Percentiles rank a stretch among this genome's conserved stretches.
Conservation (phyloP, 176 grass and related monocot species). For the Musa acuminata region DNA sequence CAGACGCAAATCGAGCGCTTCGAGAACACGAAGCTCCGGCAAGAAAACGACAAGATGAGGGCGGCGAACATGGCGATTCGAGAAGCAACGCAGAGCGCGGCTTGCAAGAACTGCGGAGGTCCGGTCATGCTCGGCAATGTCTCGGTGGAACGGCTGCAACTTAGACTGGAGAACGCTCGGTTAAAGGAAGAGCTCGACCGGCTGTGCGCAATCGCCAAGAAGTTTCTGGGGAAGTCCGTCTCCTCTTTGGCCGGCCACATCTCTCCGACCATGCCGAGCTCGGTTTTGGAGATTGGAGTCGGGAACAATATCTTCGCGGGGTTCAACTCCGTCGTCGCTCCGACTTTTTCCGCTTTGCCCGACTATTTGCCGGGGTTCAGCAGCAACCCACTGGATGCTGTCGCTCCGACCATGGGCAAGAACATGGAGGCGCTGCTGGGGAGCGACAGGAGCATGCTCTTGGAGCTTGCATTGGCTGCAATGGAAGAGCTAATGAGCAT, state of each 20-base stretch:
- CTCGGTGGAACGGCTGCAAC: conserved; percentile 76
- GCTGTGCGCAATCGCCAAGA: conserved; percentile 66
- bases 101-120: conserved; percentile 76
- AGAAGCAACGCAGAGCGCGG: conserved; percentile 78
- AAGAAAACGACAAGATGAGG: conserved; percentile 88
- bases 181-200: conserved; percentile 94
- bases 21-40: conserved; percentile 76
- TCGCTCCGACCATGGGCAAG: conserved; percentile 16
- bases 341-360: conserved; percentile 30
- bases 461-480: conserved; percentile 68
- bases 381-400: conserved; percentile 7
- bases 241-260: conserved; percentile 28
- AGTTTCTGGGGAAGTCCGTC: conserved; percentile 72
- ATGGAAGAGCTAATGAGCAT: conserved; percentile 89
- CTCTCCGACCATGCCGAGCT: conserved; percentile 32
- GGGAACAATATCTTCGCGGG: conserved; percentile 43
- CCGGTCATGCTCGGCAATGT: conserved; percentile 73
- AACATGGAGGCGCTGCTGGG: conserved; percentile 13
- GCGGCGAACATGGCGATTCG: conserved; percentile 86
- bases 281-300: conserved; percentile 62
- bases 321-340: conserved; percentile 17
- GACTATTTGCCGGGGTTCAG: conserved; percentile 30
- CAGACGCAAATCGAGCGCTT: conserved; percentile 95
- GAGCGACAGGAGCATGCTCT: conserved; percentile 44
- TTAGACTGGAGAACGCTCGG: conserved; percentile 87